Evolutionary conservation across 345 rosid genomes (phyloP).

Genomic region (Linum usitatissimum): DNA sequence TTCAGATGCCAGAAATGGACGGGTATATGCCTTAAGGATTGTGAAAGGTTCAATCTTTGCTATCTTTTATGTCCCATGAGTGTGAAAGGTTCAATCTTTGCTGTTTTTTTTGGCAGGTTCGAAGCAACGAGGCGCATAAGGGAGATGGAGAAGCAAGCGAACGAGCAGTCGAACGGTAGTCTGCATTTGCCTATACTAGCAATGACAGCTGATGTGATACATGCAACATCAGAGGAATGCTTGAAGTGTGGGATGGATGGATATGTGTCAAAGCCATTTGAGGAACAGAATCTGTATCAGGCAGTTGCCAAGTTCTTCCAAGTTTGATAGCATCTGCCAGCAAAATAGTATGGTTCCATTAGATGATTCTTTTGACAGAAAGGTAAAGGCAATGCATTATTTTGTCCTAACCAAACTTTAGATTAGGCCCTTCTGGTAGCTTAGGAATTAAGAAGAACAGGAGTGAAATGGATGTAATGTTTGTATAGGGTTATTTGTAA

Average conservation of each 20-base stretch:
- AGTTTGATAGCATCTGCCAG: not conserved
- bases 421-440: too few relatives aligned
- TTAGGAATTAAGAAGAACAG: too few relatives aligned
- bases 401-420: too few relatives aligned
- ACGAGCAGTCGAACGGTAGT: slow-evolving; percentile 17
- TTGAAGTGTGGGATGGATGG: slow-evolving; percentile 91
- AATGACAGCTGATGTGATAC: slow-evolving; percentile 97
- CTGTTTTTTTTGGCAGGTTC: slow-evolving; percentile 36
- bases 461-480: too few relatives aligned
- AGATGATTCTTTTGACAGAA: too few relatives aligned
- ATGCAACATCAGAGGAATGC: slow-evolving; percentile 80
- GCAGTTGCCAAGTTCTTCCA: slow-evolving; percentile 78
- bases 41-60: too few relatives aligned
- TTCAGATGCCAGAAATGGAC: slow-evolving; percentile 99
- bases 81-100: too few relatives aligned
- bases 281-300: slow-evolving; percentile 84
- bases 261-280: slow-evolving; percentile 89
- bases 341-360: too few relatives aligned
- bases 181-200: slow-evolving; percentile 88
- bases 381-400: too few relatives aligned
- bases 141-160: slow-evolving; percentile 59
- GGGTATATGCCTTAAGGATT: slow-evolving; percentile 38
- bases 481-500: too few relatives aligned
- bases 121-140: slow-evolving; percentile 82
- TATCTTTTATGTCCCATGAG: too few relatives aligned